Base-by-base conservation (phyloP, 495 filamentous ascomycete genomes). In the Ascobolus immersus region DNA sequence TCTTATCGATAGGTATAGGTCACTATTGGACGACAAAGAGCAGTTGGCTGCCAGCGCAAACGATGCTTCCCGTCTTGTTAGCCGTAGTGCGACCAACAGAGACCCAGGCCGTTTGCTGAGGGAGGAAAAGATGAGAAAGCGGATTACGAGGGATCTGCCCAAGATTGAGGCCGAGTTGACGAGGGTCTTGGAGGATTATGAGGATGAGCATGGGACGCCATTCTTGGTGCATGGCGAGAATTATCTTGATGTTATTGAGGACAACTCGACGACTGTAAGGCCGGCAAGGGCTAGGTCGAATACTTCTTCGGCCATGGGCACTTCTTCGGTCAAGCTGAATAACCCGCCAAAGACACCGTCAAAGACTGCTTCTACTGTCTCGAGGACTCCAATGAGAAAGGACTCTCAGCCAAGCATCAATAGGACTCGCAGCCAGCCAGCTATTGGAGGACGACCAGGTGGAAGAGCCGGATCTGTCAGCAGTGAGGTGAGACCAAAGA, bases 41-140 rank as follows among this genome's bases (percentile, higher is more conserved):
- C 73, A 90, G 39, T 62, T 99, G 20, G 65, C 69, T n/a, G 59
- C 70, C 14, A 81, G 81, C 0, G 84, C 77, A 44, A 79, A 89
- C 44, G 89, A 99, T 57, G 80, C 89, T 18, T 93, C 81, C 15
- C 72, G 86, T 17, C 60, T 99, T 10, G 77, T 93, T 24, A 82
- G 82, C 2, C 69, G 72, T 35, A 91, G 84, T 54, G 76, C 80
- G 32, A 80, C 92, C 51, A 71, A 68, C 45, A 74, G 86, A 44
- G 86, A 99, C 51, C 86, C 86, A 0, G 81, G 78, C 18, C 79
- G 89, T 51, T 60, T 99, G n/a, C 57, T 99, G 19, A 65, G 86
- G 17, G 86, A 99, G 48, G 86, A 99, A 57, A 94, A 92, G 62
- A 86, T 92, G 78, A 67, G 86, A 25, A 99, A 94, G 64, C 61